Conservation (phyloP, 164 flowering plant genomes). For the Stephania japonica region DNA sequence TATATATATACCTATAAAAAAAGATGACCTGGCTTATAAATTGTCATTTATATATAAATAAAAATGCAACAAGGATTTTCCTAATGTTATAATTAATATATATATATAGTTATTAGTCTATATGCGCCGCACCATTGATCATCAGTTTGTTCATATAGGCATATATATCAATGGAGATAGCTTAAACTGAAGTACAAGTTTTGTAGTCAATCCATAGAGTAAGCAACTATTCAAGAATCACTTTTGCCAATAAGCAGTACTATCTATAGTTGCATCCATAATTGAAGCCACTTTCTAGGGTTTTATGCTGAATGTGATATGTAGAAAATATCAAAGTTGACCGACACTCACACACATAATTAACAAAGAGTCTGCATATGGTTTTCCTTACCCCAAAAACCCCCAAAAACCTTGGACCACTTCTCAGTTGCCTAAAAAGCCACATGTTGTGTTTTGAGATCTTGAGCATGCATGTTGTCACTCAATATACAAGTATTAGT, state of each 20-base stretch:
- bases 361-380: slow-evolving; percentile 11
- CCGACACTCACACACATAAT: not conserved
- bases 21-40: too few species aligned
- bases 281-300: not conserved
- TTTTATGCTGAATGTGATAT: not conserved
- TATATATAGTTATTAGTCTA: too few species aligned
- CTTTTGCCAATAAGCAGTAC: not conserved
- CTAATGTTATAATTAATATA: too few species aligned
- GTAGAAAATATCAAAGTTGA: slow-evolving; percentile 9
- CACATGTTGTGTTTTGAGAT: slow-evolving; percentile 11
- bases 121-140: too few species aligned
- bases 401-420: slow-evolving; percentile 16
- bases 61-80: too few species aligned
- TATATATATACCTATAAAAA: too few species aligned
- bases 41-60: too few species aligned
- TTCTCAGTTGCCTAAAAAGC: not conserved
- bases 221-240: not conserved
- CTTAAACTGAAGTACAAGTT: not conserved
- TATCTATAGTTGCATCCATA: not conserved
- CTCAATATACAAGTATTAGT: not conserved
- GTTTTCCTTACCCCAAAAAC: slow-evolving; percentile 11
- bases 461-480: slow-evolving; percentile 14
- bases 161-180: too few species aligned
- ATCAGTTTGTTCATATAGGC: too few species aligned
- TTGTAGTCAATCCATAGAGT: not conserved